Base-by-base conservation (phyloP, 345 rosid species). In the Eucalyptus erythrocorys region DNA sequence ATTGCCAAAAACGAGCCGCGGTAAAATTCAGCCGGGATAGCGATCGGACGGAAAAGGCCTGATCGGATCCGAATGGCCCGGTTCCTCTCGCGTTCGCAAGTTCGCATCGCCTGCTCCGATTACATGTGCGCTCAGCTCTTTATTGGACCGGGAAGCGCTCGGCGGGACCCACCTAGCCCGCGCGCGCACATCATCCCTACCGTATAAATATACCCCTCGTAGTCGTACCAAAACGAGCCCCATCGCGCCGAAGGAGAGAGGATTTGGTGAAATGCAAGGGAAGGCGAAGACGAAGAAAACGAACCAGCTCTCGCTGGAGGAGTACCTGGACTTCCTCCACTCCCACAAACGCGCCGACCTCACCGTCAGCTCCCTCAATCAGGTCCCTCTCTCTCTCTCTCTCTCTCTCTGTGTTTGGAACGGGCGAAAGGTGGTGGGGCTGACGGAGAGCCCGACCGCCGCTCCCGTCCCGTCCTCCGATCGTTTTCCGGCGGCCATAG, bases 331-430 rank as follows among this genome's bases (percentile, higher is more conserved):
- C 40, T 90, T 92, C 88, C 80, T 92, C 86, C 87, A 43, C 88
- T 91, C 92, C 40, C 89, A 37, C 51, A 90, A 66, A 19, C 90
- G 92, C 50, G 9, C 27, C 4, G 66, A 21, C 88, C 89, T 90
- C 92, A 90, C 90, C 76, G 9, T 43, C 90, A n/a, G 22, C 40
- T 90, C 57, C 64, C 92, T 94, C 92, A 91, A 89, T 48, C 94
- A 93, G 93, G 95, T 94, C 6, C 14, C 42, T 32, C 8, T 66
- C 40, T 15, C 6, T 61, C 14, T n/a, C 59, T 16, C 21, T 42
- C 5, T 4, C 42, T 64, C 21, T 37, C 40, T 17, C 47, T 42
- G 7, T 4, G n/a, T 34, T 34, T 43, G 21, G 80, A 68, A 68
- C 43, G 24, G 43, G 4, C 24, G 43, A 34, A 68, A 34, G 22